phyloP scores from a whole-genome alignment of 164 flowering plant genomes.

The Taxillus chinensis region DNA sequence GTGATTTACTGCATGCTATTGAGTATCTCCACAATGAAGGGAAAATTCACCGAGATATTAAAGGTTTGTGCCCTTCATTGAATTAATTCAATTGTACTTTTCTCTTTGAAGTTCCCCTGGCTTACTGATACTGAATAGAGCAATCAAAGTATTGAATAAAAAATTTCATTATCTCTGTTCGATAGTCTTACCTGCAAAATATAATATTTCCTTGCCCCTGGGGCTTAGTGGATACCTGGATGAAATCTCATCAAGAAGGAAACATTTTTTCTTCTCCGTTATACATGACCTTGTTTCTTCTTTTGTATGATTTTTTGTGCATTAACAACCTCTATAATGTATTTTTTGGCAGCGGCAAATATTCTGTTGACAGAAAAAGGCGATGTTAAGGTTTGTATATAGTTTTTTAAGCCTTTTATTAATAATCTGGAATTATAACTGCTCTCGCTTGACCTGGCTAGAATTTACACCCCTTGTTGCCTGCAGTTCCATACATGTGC shows the following conservation, averaged over 20 bases:
- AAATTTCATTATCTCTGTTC: too few relatives aligned
- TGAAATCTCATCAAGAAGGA: background rate
- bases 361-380: conserved; percentile 90
- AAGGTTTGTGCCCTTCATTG: conserved; percentile 38
- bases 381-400: conserved; percentile 74
- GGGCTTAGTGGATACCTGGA: background rate
- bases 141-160: too few relatives aligned
- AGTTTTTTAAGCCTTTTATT: background rate
- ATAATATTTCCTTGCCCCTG: background rate
- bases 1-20: conserved; percentile 93
- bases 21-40: conserved; percentile 95
- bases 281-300: background rate
- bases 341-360: conserved; percentile 82
- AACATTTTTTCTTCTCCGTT: background rate
- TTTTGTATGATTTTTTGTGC: background rate
- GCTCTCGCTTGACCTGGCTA: too few relatives aligned
- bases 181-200: too few relatives aligned
- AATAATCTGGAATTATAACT: background rate
- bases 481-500: background rate
- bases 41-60: conserved; percentile 96
- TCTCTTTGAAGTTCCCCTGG: too few relatives aligned
- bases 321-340: conserved; percentile 9
- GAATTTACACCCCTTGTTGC: background rate
- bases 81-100: background rate
- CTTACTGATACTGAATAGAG: too few relatives aligned